These are phyloP conservation scores for Schizosaccharomyces osmophilus DNA, from an alignment of 805 yeast genomes.

Conservation along the genomic window DNA sequence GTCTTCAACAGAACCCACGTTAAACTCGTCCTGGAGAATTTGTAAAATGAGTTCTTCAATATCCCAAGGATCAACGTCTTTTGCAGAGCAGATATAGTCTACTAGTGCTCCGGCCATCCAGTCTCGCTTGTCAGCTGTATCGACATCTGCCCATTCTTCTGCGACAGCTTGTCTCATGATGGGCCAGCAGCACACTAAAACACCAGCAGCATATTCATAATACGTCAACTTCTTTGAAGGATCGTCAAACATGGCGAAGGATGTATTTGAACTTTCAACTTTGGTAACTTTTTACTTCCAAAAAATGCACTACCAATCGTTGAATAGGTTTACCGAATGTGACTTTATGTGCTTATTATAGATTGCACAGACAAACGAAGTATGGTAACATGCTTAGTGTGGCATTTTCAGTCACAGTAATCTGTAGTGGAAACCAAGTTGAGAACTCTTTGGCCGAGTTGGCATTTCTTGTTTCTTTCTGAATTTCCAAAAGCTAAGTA, in stretches of 20 bases:
- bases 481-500: too few relatives aligned
- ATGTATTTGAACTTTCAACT: background rate
- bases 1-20: conserved; percentile 53
- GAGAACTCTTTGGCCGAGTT: too few relatives aligned
- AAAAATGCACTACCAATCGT: too few relatives aligned
- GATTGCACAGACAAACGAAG: too few relatives aligned
- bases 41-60: conserved; percentile 66
- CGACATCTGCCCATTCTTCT: conserved; percentile 88
- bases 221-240: background rate
- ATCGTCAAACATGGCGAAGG: conserved; percentile 1
- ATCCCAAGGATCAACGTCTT: conserved; percentile 46
- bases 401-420: too few relatives aligned
- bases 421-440: too few relatives aligned
- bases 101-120: conserved; percentile 73
- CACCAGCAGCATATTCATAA: conserved; percentile 25
- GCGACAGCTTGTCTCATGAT: conserved; percentile 71
- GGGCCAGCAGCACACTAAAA: conserved; percentile 82
- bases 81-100: conserved; percentile 35
- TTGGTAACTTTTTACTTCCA: too few relatives aligned
- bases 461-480: too few relatives aligned
- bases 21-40: conserved; percentile 91
- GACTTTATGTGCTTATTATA: too few relatives aligned
- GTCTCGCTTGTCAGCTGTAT: conserved; percentile 73
- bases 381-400: too few relatives aligned
- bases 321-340: too few relatives aligned